phyloP scores from a whole-genome alignment of 2,329 filamentous ascomycete species.

The Colletotrichum sp. region DNA sequence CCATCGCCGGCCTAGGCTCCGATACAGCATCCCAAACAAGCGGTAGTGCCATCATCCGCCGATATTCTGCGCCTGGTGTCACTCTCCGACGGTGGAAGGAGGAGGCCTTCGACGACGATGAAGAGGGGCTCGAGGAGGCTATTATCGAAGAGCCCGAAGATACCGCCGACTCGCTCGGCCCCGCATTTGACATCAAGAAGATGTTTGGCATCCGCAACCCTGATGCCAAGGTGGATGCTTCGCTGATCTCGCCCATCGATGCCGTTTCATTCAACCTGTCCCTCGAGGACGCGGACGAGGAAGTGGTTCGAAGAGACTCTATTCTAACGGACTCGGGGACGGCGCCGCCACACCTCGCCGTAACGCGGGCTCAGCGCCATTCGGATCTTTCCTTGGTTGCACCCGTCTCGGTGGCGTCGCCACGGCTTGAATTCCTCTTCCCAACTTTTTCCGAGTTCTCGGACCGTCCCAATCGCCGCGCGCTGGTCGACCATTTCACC shows the following conservation, averaged over 20 bases:
- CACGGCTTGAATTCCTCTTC: slow-evolving; percentile 54
- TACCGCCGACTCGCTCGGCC: neutral
- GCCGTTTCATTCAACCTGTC: slow-evolving; percentile 36
- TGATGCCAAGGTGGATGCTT: slow-evolving; percentile 11
- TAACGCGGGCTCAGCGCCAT: slow-evolving; percentile 20
- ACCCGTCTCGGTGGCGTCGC: slow-evolving; percentile 41
- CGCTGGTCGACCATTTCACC: slow-evolving; percentile 66
- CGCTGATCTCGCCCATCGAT: slow-evolving; percentile 34
- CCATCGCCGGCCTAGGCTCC: slow-evolving; percentile 14
- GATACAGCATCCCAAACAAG: slow-evolving; percentile 12
- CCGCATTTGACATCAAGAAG: slow-evolving; percentile 5
- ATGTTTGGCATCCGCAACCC: slow-evolving; percentile 4
- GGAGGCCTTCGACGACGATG: slow-evolving; percentile 3
- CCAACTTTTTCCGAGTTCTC: slow-evolving; percentile 65
- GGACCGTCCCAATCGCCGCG: slow-evolving; percentile 56
- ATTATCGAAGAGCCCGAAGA: slow-evolving; percentile 12
- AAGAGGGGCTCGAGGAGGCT: slow-evolving; percentile 9
- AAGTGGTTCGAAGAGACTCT: slow-evolving; percentile 24
- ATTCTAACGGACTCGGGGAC: slow-evolving; percentile 26
- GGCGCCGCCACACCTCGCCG: slow-evolving; percentile 1
- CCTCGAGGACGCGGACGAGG: slow-evolving; percentile 26
- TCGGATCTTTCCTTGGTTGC: slow-evolving; percentile 33
- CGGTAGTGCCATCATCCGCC: neutral
- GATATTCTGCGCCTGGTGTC: slow-evolving; percentile 7
- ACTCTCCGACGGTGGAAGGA: slow-evolving; percentile 16